phyloP scores from a whole-genome alignment of 331 rosid species.

The Ulmus americana region DNA sequence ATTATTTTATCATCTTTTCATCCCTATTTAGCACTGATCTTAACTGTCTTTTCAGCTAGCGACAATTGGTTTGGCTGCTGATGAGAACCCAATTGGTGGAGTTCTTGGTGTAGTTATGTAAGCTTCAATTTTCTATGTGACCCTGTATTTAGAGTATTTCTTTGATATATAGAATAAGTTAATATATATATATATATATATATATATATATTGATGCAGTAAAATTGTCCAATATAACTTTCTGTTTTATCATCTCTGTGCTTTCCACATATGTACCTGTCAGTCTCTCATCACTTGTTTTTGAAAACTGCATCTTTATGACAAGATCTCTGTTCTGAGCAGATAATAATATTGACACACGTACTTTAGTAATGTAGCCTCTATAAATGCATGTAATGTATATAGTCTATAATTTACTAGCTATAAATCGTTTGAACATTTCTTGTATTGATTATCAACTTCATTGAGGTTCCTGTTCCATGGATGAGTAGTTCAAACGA shows the following conservation, averaged over 20 bases:
- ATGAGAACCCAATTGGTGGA: constrained; percentile 86
- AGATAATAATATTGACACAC: no score
- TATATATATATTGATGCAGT: neutral
- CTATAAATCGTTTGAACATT: no score
- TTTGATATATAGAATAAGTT: neutral
- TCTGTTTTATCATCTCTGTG: neutral
- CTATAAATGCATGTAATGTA: no score
- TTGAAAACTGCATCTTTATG: no score
- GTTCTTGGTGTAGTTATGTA: constrained; percentile 95
- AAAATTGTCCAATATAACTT: neutral
- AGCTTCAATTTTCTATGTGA: constrained; percentile 26
- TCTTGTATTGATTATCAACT: no score
- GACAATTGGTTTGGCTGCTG: constrained; percentile 95
- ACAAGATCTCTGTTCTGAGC: no score
- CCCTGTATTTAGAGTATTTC: constrained; percentile 1
- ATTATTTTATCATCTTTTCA: constrained; percentile 7
- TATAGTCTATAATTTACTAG: no score
- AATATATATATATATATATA: no score
- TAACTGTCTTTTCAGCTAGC: constrained; percentile 58
- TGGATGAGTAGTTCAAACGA: no score
- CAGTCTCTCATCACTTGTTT: no score
- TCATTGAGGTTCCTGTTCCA: no score
- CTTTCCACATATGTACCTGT: neutral
- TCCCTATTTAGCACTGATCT: constrained; percentile 18
- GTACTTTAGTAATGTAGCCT: no score